These are phyloP conservation scores for Candida xyloterini DNA, from an alignment of 805 yeast species.

Conservation along the genomic window DNA sequence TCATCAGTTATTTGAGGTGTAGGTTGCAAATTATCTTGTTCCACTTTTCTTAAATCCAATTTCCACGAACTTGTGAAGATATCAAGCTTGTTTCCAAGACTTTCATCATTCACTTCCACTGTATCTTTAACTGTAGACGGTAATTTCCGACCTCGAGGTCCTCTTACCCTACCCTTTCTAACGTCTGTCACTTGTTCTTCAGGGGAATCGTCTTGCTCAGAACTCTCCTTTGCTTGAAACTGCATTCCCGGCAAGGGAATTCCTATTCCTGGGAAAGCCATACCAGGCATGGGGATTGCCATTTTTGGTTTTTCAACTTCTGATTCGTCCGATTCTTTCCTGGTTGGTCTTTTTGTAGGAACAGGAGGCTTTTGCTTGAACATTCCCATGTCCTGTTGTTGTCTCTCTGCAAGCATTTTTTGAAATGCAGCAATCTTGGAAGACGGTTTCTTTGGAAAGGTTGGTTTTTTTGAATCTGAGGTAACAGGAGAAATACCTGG, in stretches of 20 bases:
- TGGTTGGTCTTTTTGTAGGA: conserved; percentile 24
- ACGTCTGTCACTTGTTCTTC: conserved; percentile 31
- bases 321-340: conserved; percentile 2
- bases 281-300: conserved; percentile 35
- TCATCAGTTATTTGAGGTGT: too few relatives aligned
- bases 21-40: neutral
- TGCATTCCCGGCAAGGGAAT: conserved; percentile 20
- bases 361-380: conserved; percentile 22
- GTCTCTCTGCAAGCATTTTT: conserved; percentile 61
- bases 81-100: conserved; percentile 32
- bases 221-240: conserved; percentile 13
- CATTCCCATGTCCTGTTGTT: conserved; percentile 34
- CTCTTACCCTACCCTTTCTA: conserved; percentile 56
- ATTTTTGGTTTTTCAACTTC: conserved; percentile 44
- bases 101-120: conserved; percentile 35
- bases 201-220: neutral
- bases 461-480: conserved; percentile 33
- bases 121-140: conserved; percentile 55
- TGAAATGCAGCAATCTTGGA: conserved; percentile 80
- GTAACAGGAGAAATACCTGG: neutral
- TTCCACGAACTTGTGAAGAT: conserved; percentile 39
- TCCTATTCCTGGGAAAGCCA: conserved; percentile 51
- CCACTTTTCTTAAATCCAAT: conserved; percentile 16
- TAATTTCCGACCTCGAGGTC: conserved; percentile 70
- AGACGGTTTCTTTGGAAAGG: conserved; percentile 74